Percentiles rank a stretch among this genome's conserved stretches.
Evolutionary conservation across 2,329 filamentous ascomycete genomes (phyloP).

Genomic region (Ophiosphaerella herpotricha): DNA sequence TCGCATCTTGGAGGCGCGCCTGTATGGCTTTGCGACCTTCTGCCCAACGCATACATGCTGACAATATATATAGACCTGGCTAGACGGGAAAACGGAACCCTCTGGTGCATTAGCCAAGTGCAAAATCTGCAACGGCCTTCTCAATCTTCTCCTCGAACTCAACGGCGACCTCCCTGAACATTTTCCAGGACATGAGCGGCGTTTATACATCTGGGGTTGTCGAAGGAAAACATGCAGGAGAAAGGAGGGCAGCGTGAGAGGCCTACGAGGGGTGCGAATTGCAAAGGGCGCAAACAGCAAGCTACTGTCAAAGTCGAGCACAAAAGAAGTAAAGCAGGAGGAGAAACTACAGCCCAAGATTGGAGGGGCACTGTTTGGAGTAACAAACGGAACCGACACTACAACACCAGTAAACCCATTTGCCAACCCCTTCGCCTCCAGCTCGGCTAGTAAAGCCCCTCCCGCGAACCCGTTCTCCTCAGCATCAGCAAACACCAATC

Average conservation of each 20-base stretch:
- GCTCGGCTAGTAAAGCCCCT: conserved; percentile 26
- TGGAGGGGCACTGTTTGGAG: conserved; percentile 73
- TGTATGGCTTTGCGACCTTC: conserved; percentile 59
- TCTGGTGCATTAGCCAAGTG: conserved; percentile 81
- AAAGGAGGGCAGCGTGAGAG: conserved; percentile 80
- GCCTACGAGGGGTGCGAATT: conserved; percentile 69
- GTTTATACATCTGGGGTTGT: conserved; percentile 86
- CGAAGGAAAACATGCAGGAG: conserved; percentile 76
- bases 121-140: conserved; percentile 80
- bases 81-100: conserved; percentile 71
- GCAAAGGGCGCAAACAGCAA: conserved; percentile 43
- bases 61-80: conserved; percentile 67
- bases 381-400: conserved; percentile 49
- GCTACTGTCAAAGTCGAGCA: conserved; percentile 20
- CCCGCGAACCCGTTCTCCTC: conserved; percentile 62
- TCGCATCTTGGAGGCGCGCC: conserved; percentile 87
- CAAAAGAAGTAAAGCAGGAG: conserved; percentile 25
- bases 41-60: conserved; percentile 2
- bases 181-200: conserved; percentile 84
- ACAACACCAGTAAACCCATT: conserved; percentile 35
- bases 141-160: conserved; percentile 86
- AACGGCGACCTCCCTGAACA: conserved; percentile 86
- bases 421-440: conserved; percentile 64
- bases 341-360: conserved; percentile 54
- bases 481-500: conserved; percentile 23